Evolutionary conservation across 148 eudicot species (phyloP).

Genomic region (Hydrangea macrophylla): DNA sequence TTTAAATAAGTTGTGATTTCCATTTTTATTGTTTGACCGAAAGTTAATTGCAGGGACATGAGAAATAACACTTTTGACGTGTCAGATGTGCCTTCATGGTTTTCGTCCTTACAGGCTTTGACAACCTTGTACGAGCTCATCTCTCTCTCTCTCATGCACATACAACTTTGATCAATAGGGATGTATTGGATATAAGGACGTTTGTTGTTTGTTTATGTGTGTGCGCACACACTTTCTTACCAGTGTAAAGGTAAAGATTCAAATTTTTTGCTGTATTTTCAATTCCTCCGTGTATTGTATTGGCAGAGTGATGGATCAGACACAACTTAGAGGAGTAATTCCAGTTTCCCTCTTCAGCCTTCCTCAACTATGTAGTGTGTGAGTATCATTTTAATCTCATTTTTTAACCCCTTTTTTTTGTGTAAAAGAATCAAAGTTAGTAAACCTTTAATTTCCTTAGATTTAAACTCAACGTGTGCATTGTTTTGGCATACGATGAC

Average conservation of each 20-base stretch:
- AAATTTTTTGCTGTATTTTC: neutral
- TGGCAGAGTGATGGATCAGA: constrained; percentile 37
- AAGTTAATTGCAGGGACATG: constrained; percentile 60
- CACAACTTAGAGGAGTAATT: constrained; percentile 29
- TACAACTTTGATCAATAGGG: too few species aligned
- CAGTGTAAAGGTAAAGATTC: neutral
- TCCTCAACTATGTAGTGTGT: constrained; percentile 35
- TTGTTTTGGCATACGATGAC: constrained; percentile 6
- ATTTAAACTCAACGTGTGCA: neutral
- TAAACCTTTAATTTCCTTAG: neutral
- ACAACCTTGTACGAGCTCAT: constrained; percentile 53
- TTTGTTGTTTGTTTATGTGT: too few species aligned
- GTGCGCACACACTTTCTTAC: too few species aligned
- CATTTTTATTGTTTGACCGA: neutral
- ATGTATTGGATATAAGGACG: too few species aligned
- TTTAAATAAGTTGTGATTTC: neutral
- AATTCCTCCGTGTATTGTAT: constrained; percentile 7
- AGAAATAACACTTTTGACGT: constrained; percentile 66
- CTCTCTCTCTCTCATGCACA: constrained; percentile 7
- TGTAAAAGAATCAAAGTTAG: neutral
- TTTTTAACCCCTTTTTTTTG: neutral
- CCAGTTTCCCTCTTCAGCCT: constrained; percentile 27
- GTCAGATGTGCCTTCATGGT: constrained; percentile 55
- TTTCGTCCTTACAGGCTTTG: constrained; percentile 46
- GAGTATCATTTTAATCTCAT: constrained; percentile 3